Evolutionary conservation across 257 asterid genomes (phyloP), one percentile per base, ranked within the genome.

Genomic region (Cynanchum wilfordii): DNA sequence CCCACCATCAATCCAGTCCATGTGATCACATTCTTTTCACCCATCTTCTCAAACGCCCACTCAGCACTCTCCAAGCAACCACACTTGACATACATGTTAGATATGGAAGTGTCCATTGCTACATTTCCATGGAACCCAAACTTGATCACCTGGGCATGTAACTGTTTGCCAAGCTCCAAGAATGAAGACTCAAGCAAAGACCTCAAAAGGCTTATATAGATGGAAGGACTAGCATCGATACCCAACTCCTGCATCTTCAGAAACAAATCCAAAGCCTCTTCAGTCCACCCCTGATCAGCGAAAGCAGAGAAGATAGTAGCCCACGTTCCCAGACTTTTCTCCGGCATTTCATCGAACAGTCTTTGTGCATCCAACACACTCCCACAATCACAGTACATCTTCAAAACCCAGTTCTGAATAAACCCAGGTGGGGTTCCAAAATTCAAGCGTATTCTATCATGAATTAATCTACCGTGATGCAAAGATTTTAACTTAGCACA

Each of bases 1-100:
- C 89, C 89, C 78, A 83, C 84, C 82, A 87, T 83, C 86, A 87
- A 72, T 0, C 80, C 69, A 30, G 92, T 87, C 87, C 89, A 85
- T 7, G 88, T 57, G 47, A 83, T 72, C 3, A 63, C 80, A 73
- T 78, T 85, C 80, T 76, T 84, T 49, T 83, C 87, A 8, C 9
- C 66, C 84, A 84, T 84, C 76, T 55, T 68, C 40, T 73, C 72
- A 54, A 87, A 87, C 33, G 56, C 47, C 65, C 69, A 51, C 66
- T 83, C 79, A 0, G 88, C 89, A 38, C 70, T 47, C 55, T 82
- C 81, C 70, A 83, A 50, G 40, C 69, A 17, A 66, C 89, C 80
- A 65, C 85, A 83, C 76, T 82, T 87, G 50, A 45, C 76, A 49
- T 87, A 83, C 89, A 87, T 87, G 42, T 75, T 87, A 38, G 82